Evolutionary conservation across 202 grass and related monocot species (phyloP).

Genomic region (Saccharum hybrid): DNA sequence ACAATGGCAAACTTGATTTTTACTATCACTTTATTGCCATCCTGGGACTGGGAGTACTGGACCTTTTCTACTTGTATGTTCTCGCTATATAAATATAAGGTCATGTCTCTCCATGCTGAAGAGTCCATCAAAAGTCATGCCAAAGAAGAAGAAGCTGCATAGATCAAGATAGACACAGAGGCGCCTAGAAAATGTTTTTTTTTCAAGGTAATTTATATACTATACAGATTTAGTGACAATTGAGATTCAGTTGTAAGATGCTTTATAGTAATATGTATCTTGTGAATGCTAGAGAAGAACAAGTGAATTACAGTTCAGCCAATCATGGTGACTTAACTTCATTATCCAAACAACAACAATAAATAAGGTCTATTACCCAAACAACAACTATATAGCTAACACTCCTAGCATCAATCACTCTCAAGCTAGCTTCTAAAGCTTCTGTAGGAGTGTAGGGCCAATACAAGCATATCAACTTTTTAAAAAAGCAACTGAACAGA

Average conservation of each 20-base stretch:
- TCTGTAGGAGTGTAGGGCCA: not conserved
- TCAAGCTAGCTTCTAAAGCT: not conserved
- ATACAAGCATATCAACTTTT: not conserved
- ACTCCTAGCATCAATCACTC: not conserved
- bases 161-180: constrained; percentile 11
- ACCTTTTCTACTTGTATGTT: constrained; percentile 64
- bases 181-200: constrained; percentile 28
- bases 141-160: constrained; percentile 38
- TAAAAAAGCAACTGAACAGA: not conserved
- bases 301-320: constrained; percentile 32
- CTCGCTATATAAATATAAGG: constrained; percentile 73
- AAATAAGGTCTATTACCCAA: no score
- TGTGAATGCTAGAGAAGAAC: constrained; percentile 23
- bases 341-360: constrained; percentile 1
- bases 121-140: constrained; percentile 27
- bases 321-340: not conserved
- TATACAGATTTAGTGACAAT: not conserved
- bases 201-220: constrained; percentile 5
- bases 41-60: constrained; percentile 60
- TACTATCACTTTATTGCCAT: constrained; percentile 71
- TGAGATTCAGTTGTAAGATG: constrained; percentile 14
- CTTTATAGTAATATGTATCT: constrained; percentile 25
- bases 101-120: constrained; percentile 43
- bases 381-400: no score
- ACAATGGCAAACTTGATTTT: constrained; percentile 63